phyloP scores from a whole-genome alignment of 495 filamentous ascomycete species.

The Penicillium cosmopolitanum region DNA sequence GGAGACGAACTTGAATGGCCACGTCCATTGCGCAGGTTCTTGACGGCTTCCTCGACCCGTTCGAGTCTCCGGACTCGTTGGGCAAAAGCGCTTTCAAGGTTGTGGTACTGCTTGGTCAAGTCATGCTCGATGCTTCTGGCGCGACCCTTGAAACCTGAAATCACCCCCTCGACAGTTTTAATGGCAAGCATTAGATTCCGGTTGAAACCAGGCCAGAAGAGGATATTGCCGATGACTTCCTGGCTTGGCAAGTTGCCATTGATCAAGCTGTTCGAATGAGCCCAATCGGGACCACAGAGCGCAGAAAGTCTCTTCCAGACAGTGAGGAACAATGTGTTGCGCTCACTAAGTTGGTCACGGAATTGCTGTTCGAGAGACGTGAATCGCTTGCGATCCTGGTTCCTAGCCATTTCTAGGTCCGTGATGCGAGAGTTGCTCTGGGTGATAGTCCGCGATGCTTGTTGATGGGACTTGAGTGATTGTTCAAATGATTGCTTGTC shows the following conservation, averaged over 20 bases:
- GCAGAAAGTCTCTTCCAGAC: conserved; percentile 86
- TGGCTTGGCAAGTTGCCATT: conserved; percentile 82
- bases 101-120: conserved; percentile 86
- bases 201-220: conserved; percentile 79
- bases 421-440: conserved; percentile 81
- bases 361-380: conserved; percentile 73
- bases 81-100: conserved; percentile 79
- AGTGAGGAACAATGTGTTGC: conserved; percentile 81
- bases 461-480: conserved; percentile 82
- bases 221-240: conserved; percentile 74
- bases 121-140: conserved; percentile 85
- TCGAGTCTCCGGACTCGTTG: conserved; percentile 84
- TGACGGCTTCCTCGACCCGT: conserved; percentile 75
- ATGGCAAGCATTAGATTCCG: conserved; percentile 86
- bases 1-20: conserved; percentile 51
- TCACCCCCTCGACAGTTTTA: conserved; percentile 82
- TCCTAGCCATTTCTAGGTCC: conserved; percentile 78
- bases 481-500: conserved; percentile 87
- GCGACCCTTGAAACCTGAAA: conserved; percentile 78
- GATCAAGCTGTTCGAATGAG: conserved; percentile 84
- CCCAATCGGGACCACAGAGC: conserved; percentile 91
- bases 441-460: conserved; percentile 77
- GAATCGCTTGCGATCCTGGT: conserved; percentile 74
- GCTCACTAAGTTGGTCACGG: conserved; percentile 84
- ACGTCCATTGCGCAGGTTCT: conserved; percentile 46